Percentiles rank a stretch among this genome's conserved stretches.
phyloP scores from a whole-genome alignment of 108 stramenopile species.

The Ochromonas danica region DNA sequence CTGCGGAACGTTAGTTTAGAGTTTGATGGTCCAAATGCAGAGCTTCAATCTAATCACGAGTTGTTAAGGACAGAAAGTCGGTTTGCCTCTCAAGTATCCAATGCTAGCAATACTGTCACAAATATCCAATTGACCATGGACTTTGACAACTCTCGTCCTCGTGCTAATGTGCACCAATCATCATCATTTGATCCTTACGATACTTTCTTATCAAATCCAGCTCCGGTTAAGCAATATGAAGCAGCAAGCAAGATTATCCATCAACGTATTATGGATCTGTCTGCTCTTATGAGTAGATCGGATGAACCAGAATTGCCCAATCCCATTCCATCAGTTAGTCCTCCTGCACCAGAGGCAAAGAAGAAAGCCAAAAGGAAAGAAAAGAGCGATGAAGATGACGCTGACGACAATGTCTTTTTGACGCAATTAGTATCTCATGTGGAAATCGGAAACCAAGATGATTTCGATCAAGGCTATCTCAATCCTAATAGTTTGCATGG shows the following conservation, averaged over 20 bases:
- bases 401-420: constrained; percentile 15
- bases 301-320: constrained; percentile 10
- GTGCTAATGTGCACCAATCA: constrained; percentile 9
- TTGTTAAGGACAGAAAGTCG: constrained; percentile 15
- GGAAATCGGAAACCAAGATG: constrained; percentile 9
- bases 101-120: constrained; percentile 15
- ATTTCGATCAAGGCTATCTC: constrained; percentile 15
- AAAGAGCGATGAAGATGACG: constrained; percentile 6
- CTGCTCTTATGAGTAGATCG: constrained; percentile 15
- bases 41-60: constrained; percentile 15
- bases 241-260: constrained; percentile 9
- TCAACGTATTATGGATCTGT: constrained; percentile 9
- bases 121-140: constrained; percentile 10
- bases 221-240: constrained; percentile 15
- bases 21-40: constrained; percentile 15
- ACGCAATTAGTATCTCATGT: constrained; percentile 16
- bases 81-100: constrained; percentile 15
- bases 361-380: constrained; percentile 10
- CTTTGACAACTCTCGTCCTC: constrained; percentile 14
- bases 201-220: constrained; percentile 10
- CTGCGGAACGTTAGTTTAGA: constrained; percentile 15
- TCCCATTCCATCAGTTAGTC: constrained; percentile 9
- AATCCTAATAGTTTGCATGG: constrained; percentile 16
- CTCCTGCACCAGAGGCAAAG: constrained; percentile 13
- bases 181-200: constrained; percentile 16